These are phyloP conservation scores for Mortierella claussenii DNA, from an alignment of 192 early-diverging fungal genomes.

Conservation along the genomic window DNA sequence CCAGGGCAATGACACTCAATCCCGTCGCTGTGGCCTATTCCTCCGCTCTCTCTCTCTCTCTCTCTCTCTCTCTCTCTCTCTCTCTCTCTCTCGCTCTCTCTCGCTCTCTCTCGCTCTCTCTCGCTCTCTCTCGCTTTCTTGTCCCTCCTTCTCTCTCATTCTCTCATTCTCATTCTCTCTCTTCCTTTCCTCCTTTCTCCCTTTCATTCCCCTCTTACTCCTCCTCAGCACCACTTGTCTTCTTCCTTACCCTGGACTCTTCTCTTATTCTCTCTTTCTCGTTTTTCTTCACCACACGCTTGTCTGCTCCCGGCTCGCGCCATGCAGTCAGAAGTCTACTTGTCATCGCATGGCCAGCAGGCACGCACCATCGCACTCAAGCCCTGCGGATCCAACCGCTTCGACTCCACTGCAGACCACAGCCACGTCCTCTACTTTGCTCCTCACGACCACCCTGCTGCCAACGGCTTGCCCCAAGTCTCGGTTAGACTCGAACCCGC, in stretches of 20 bases:
- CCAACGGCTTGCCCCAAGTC: constrained; percentile 35
- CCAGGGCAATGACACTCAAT: too few species aligned
- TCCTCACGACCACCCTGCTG: constrained; percentile 13
- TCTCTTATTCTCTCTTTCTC: not conserved
- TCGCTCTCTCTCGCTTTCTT: too few species aligned
- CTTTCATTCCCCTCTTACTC: not conserved
- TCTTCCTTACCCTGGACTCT: not conserved
- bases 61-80: too few species aligned
- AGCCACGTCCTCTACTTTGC: constrained; percentile 29
- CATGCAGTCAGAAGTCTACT: constrained; percentile 50
- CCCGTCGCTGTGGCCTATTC: too few species aligned
- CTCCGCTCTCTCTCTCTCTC: too few species aligned
- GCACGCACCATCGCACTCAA: constrained; percentile 31
- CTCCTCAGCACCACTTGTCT: not conserved
- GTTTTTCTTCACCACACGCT: not conserved
- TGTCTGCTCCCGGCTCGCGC: too few species aligned
- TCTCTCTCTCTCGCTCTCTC: too few species aligned
- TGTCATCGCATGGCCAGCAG: constrained; percentile 11
- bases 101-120: too few species aligned
- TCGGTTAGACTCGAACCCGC: constrained; percentile 45
- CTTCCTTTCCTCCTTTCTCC: not conserved
- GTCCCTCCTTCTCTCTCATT: not conserved
- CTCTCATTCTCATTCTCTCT: not conserved
- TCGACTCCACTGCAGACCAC: constrained; percentile 11
- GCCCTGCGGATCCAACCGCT: constrained; percentile 20